Evolutionary conservation across 495 filamentous ascomycete species (phyloP), one percentile per base, ranked within the genome.

Genomic region (Apodospora peruviana): DNA sequence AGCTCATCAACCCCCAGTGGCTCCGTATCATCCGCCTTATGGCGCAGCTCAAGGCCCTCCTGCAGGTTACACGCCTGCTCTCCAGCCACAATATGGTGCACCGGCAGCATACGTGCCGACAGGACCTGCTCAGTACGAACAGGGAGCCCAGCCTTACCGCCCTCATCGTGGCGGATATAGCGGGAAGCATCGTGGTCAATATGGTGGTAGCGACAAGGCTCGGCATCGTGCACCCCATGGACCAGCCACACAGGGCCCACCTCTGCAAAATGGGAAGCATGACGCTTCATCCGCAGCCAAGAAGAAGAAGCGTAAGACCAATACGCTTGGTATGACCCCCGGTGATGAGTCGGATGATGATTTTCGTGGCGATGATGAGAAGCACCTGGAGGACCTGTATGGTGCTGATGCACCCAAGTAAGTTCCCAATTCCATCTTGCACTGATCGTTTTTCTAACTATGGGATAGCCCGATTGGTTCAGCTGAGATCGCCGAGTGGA

Each of bases 291-390:
- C 81, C 35, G 68, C 70, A 0, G 66, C 65, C 20, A 86, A 84
- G 68, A 91, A 91, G 63, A 87, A 87, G 72, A 86, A 87, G 73
- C 72, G 84, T 40, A 83, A 81, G 60, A 82, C 83, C 37, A 90
- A 93, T 42, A 83, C 85, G 24, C 79, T 95, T 8, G 90, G 90
- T 17, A 64, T 95, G 45, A 90, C 86, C 2, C 90, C 87, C 11
- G 81, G 81, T 32, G 75, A 76, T n/a, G 82, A 84, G 35, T 80
- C 82, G 10, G 83, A 84, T 37, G 9, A 5, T 12, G 81, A 86
- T 46, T 85, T 88, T 54, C 82, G 80, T 1, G 87, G 83, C 43
- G 82, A 86, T 43, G 87, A 91, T 52, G 79, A 83, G 51, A 81
- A 88, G 62, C 85, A 86, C 48, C 72, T 78, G 7, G 82, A 86